Evolutionary conservation across 768 basidiomycete genomes (phyloP), one percentile per base, ranked within the genome.

Genomic region (Suillus luteus): DNA sequence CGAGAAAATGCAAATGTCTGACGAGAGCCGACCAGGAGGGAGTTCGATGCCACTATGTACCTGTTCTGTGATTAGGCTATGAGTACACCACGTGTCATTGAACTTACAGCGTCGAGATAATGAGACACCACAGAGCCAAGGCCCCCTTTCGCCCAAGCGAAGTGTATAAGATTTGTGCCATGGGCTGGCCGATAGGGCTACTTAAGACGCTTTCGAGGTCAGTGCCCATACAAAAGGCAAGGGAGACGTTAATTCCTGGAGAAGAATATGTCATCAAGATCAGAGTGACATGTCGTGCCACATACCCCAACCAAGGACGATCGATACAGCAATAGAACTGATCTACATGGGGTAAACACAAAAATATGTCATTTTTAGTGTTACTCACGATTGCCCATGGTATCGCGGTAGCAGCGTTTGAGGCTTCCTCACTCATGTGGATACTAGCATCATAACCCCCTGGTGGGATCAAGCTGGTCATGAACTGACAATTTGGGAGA

Each of bases 391-490:
- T 52, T 52, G 51, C 51, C 51, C 27, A 33, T 19, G 51, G 51
- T 52, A 52, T 52, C 8, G 51, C 51, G 19, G 27, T 52, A 31
- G 51, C 72, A 72, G 51, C 51, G 4, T 52, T 52, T 19, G 51
- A 52, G 1, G 51, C 51, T 15, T 52, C 51, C 31, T 52, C 51
- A 11, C 51, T 52, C 51, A 52, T 52, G 17, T 52, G 51, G 5
- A 52, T 9, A 17, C 51, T 52, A 9, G 51, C 51, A 52, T 52
- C 51, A 52, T 52, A 52, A 31, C 51, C 51, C 14, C 51, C 51
- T 52, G n/a, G 14, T 9, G 10, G 14, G 15, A 38, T 31, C 31
- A 31, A 52, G 8, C 9, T 71, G 81, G 78, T 52, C 51, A 17
- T 70, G 62, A 44, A 33, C 46, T 22, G 27, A 22, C 43, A 15